phyloP scores from a whole-genome alignment of 2,329 filamentous ascomycete genomes.

The Aspergillus neotritici region DNA sequence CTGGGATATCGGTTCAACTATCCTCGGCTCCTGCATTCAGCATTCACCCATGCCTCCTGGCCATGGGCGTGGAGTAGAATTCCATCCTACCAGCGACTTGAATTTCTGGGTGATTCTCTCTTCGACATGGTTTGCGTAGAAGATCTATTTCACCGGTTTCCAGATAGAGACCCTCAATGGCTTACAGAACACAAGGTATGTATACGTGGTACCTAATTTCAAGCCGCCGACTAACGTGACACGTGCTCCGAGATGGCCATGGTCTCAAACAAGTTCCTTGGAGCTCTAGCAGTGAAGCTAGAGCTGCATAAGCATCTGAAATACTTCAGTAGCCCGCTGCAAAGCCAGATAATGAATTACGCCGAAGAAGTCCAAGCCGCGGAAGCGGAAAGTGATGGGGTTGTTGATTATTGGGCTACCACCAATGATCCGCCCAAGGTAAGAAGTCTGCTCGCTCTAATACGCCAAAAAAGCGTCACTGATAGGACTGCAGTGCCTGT shows the following conservation, averaged over 20 bases:
- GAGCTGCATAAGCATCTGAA: slow-evolving; percentile 70
- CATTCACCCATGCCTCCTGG: slow-evolving; percentile 83
- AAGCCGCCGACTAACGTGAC: slow-evolving; percentile 6
- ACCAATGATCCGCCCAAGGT: slow-evolving; percentile 41
- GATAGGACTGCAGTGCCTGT: slow-evolving; percentile 49
- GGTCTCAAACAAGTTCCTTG: slow-evolving; percentile 92
- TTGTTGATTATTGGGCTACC: slow-evolving; percentile 41
- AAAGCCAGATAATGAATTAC: slow-evolving; percentile 47
- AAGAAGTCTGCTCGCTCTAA: not conserved
- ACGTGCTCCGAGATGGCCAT: slow-evolving; percentile 68
- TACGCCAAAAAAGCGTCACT: not conserved
- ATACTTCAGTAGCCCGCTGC: slow-evolving; percentile 35
- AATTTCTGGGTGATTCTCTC: slow-evolving; percentile 85
- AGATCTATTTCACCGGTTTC: slow-evolving; percentile 70
- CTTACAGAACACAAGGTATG: slow-evolving; percentile 82
- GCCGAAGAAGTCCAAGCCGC: slow-evolving; percentile 32
- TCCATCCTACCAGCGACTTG: slow-evolving; percentile 82
- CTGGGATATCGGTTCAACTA: slow-evolving; percentile 65
- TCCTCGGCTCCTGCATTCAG: slow-evolving; percentile 71
- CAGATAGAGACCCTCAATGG: slow-evolving; percentile 85
- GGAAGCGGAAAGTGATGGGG: slow-evolving; percentile 26
- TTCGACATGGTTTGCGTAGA: slow-evolving; percentile 82
- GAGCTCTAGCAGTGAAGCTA: slow-evolving; percentile 70
- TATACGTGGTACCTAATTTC: not conserved
- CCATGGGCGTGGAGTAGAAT: slow-evolving; percentile 68